A percentile compares a stretch with the other conserved stretches of the same genome.
These are phyloP conservation scores for Torrubiella hemipterigena DNA, from an alignment of 2,329 filamentous ascomycete genomes.

Conservation along the genomic window DNA sequence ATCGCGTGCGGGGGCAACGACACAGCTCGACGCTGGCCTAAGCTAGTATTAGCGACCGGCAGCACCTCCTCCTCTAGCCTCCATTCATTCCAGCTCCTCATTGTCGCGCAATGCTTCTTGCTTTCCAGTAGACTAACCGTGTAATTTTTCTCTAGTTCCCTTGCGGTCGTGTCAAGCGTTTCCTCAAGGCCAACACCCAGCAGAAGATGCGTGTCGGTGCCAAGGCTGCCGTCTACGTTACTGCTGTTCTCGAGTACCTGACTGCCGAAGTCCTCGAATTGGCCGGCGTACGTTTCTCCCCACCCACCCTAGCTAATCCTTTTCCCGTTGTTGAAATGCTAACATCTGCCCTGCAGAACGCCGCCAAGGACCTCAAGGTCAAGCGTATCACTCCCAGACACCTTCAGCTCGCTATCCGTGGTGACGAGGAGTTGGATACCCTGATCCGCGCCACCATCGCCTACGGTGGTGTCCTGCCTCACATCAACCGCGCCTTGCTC, in stretches of 20 bases:
- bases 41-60: no score
- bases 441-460: conserved; percentile 96
- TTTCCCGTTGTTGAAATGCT: conserved; percentile 10
- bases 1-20: neutral
- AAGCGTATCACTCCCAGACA: conserved; percentile 99
- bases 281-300: conserved; percentile 57
- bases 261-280: conserved; percentile 97
- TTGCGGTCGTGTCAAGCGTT: conserved; percentile 99
- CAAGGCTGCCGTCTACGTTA: conserved; percentile 97
- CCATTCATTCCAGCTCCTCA: neutral
- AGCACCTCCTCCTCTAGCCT: conserved; percentile 2
- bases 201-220: conserved; percentile 99
- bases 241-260: conserved; percentile 93
- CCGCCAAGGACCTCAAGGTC: conserved; percentile 98
- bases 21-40: no score
- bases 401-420: conserved; percentile 92
- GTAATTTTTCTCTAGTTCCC: conserved; percentile 58
- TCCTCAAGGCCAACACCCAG: conserved; percentile 97
- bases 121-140: conserved; percentile 7
- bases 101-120: conserved; percentile 6
- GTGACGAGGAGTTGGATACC: conserved; percentile 96
- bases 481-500: conserved; percentile 95
- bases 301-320: conserved; percentile 2
- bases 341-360: conserved; percentile 50
- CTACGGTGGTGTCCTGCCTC: conserved; percentile 93